A percentile compares a stretch with the other conserved stretches of the same genome.
Evolutionary conservation across 2,329 filamentous ascomycete genomes (phyloP).

Genomic region (Lecanosticta acicola): DNA sequence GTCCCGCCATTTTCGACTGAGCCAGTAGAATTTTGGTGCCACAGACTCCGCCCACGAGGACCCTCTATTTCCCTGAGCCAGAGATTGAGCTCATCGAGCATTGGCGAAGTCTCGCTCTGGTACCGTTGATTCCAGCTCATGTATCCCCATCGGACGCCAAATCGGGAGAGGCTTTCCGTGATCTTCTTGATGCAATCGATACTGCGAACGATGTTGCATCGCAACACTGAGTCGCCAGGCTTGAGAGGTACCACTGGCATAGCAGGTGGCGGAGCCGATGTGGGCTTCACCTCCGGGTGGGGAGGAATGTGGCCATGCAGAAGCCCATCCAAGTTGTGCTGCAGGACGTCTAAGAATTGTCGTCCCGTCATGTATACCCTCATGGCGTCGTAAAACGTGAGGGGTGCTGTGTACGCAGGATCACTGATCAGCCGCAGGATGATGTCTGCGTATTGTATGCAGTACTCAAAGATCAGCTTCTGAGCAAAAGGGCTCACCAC

Average conservation of each 20-base stretch:
- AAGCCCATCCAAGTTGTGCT: conserved; percentile 47
- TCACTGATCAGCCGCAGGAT: conserved; percentile 63
- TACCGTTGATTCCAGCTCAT: conserved; percentile 45
- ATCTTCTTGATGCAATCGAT: conserved; percentile 46
- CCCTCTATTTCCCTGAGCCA: conserved; percentile 33
- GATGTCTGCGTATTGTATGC: conserved; percentile 53
- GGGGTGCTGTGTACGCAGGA: conserved; percentile 57
- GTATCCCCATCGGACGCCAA: conserved; percentile 42
- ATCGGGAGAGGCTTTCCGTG: conserved; percentile 40
- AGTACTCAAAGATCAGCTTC: conserved; percentile 25
- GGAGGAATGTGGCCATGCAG: conserved; percentile 36
- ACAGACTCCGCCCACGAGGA: conserved; percentile 24
- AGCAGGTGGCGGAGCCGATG: conserved; percentile 30
- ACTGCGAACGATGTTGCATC: conserved; percentile 36
- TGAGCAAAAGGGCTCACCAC: conserved; percentile 70
- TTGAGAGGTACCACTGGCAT: conserved; percentile 30
- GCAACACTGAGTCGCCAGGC: conserved; percentile 26
- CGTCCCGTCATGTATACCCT: conserved; percentile 67
- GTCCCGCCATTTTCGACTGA: conserved; percentile 21
- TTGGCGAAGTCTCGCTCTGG: conserved; percentile 39
- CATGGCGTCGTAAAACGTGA: conserved; percentile 83
- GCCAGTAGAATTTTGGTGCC: conserved; percentile 24
- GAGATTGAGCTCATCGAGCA: conserved; percentile 39
- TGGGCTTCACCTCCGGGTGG: conserved; percentile 37
- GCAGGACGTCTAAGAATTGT: conserved; percentile 53